These are phyloP conservation scores for Aspergillus ruber DNA, from an alignment of 2,329 filamentous ascomycete species.

Conservation along the genomic window DNA sequence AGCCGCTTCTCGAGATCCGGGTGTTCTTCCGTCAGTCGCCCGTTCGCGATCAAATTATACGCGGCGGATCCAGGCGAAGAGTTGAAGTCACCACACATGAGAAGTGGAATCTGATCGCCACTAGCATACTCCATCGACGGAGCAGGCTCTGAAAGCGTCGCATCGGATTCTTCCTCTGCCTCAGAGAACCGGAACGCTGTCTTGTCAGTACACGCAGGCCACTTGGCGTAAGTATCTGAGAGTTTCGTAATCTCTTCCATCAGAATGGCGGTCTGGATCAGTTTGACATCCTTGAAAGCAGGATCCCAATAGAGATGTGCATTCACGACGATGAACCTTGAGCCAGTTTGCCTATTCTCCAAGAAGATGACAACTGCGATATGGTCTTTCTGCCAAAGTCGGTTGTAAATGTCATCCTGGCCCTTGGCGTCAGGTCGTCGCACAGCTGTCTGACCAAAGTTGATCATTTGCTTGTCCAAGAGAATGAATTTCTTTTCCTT, in stretches of 20 bases:
- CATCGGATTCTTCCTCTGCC: slow-evolving; percentile 38
- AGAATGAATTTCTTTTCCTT: slow-evolving; percentile 91
- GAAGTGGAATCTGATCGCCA: slow-evolving; percentile 78
- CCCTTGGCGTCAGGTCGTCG: slow-evolving; percentile 95
- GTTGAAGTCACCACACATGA: slow-evolving; percentile 96
- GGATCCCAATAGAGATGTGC: slow-evolving; percentile 95
- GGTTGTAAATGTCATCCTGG: slow-evolving; percentile 95
- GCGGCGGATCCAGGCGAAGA: slow-evolving; percentile 81
- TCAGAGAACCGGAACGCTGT: slow-evolving; percentile 47
- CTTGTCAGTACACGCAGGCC: slow-evolving; percentile 77
- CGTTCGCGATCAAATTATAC: slow-evolving; percentile 80
- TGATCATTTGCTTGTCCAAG: slow-evolving; percentile 88
- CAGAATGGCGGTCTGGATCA: slow-evolving; percentile 90
- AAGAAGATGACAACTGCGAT: slow-evolving; percentile 89
- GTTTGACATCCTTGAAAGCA: slow-evolving; percentile 83
- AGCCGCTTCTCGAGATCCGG: slow-evolving; percentile 71
- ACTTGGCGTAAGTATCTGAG: slow-evolving; percentile 75
- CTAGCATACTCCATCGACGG: slow-evolving; percentile 82
- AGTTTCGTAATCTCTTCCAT: slow-evolving; percentile 87
- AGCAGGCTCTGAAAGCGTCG: slow-evolving; percentile 54
- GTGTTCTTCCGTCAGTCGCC: slow-evolving; percentile 70
- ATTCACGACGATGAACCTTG: slow-evolving; percentile 85
- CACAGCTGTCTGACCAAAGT: slow-evolving; percentile 87
- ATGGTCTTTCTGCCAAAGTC: slow-evolving; percentile 96
- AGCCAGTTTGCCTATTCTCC: slow-evolving; percentile 85